Evolutionary conservation across 495 filamentous ascomycete genomes (phyloP).

Genomic region (Penicillium roqueforti): DNA sequence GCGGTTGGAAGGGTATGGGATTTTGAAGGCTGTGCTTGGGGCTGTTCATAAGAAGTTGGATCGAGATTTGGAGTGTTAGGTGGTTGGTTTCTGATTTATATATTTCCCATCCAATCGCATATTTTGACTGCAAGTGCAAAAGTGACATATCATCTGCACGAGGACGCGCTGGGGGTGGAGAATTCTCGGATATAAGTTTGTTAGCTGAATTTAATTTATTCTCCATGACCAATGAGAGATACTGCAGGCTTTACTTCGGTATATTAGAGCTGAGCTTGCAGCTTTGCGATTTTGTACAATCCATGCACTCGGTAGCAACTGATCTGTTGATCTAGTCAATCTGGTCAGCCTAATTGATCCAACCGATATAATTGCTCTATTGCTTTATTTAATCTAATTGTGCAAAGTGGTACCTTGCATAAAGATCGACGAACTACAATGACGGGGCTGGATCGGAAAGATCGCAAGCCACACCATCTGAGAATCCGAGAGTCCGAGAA

Average conservation of each 20-base stretch:
- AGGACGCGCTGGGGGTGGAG: too few relatives aligned
- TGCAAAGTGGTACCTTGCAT: conserved; percentile 1
- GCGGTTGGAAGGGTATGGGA: conserved; percentile 58
- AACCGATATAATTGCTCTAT: too few relatives aligned
- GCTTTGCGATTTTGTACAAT: too few relatives aligned
- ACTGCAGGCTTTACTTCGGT: too few relatives aligned
- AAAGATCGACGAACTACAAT: conserved; percentile 5
- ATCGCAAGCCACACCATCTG: not conserved
- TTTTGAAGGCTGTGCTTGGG: conserved; percentile 81
- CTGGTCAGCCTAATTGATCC: not conserved
- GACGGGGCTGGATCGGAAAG: not conserved
- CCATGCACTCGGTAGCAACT: too few relatives aligned
- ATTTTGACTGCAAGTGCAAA: not conserved
- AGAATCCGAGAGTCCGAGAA: not conserved
- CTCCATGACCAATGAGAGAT: not conserved
- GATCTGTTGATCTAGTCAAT: too few relatives aligned
- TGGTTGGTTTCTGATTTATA: too few relatives aligned
- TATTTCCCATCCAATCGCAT: not conserved
- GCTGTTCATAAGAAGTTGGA: conserved; percentile 56
- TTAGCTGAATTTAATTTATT: not conserved
- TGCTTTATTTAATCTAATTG: too few relatives aligned
- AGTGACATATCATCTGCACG: too few relatives aligned
- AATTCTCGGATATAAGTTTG: not conserved
- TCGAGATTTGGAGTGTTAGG: too few relatives aligned
- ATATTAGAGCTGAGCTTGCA: too few relatives aligned